A percentile compares a stretch with the other conserved stretches of the same genome.
Evolutionary conservation across 805 yeast genomes (phyloP).

Genomic region (Wickerhamomyces bisporus): DNA sequence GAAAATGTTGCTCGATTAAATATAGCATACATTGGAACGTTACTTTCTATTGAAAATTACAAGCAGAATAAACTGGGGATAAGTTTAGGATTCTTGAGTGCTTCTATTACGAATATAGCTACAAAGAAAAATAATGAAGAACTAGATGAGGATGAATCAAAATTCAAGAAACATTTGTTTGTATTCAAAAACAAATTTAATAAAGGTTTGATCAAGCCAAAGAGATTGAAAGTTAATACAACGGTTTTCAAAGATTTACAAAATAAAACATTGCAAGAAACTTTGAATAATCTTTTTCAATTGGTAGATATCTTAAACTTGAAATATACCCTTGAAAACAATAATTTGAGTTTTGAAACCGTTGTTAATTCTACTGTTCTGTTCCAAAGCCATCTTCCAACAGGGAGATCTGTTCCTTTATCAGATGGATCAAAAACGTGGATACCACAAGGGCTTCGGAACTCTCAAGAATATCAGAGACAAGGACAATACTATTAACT

Average conservation of each 20-base stretch:
- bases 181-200: conserved; percentile 13
- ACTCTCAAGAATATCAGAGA: conserved; percentile 1
- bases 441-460: conserved; percentile 9
- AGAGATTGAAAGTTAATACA: conserved; percentile 4
- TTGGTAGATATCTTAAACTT: conserved; percentile 34
- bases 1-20: conserved; percentile 28
- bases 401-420: conserved; percentile 22
- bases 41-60: conserved; percentile 40
- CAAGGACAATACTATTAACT: neutral
- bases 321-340: conserved; percentile 39
- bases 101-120: conserved; percentile 29
- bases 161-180: conserved; percentile 12
- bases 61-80: conserved; percentile 40
- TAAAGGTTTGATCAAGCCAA: conserved; percentile 2
- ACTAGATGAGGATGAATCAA: conserved; percentile 6
- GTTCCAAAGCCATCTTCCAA: conserved; percentile 14
- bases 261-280: conserved; percentile 21
- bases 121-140: conserved; percentile 3
- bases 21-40: conserved; percentile 39
- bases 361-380: conserved; percentile 11
- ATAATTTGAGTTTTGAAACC: conserved; percentile 20
- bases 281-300: conserved; percentile 36
- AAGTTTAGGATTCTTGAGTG: conserved; percentile 41
- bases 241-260: conserved; percentile 6
- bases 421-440: conserved; percentile 11